These are phyloP conservation scores for Alternaria burnsii DNA, from an alignment of 2,329 filamentous ascomycete genomes.

Conservation along the genomic window DNA sequence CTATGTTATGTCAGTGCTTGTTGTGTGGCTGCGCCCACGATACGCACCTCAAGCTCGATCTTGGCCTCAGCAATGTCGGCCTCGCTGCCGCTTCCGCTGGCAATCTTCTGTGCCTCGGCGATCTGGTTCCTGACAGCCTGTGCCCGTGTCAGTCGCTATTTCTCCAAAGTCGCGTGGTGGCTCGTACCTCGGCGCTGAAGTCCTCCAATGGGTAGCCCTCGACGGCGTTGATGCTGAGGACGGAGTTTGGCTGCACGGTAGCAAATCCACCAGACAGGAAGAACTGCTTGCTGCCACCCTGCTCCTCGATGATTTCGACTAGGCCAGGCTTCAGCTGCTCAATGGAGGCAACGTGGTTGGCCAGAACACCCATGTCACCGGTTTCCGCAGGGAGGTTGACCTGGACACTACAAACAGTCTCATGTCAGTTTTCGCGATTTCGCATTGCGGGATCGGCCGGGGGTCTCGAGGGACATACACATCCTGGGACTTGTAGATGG, in stretches of 20 bases:
- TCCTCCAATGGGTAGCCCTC: conserved; percentile 95
- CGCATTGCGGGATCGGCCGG: conserved; percentile 35
- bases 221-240: conserved; percentile 97
- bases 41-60: conserved; percentile 93
- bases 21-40: conserved; percentile 12
- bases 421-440: conserved; percentile 43
- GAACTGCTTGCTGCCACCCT: conserved; percentile 90
- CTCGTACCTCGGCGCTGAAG: conserved; percentile 81
- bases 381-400: conserved; percentile 99
- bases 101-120: conserved; percentile 94
- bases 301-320: conserved; percentile 95
- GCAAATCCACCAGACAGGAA: conserved; percentile 99
- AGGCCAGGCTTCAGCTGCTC: conserved; percentile 98
- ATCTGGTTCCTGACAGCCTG: conserved; percentile 86
- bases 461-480: conserved; percentile 64
- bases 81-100: conserved; percentile 88
- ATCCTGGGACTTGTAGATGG: conserved; percentile 74
- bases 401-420: conserved; percentile 73
- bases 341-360: conserved; percentile 98
- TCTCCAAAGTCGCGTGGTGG: background rate
- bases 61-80: conserved; percentile 98
- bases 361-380: conserved; percentile 99
- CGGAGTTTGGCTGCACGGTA: conserved; percentile 92
- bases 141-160: conserved; percentile 24
- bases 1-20: conserved; percentile 59